These are phyloP conservation scores for Cardiospermum halicacabum DNA, from an alignment of 345 rosid genomes.

Conservation along the genomic window DNA sequence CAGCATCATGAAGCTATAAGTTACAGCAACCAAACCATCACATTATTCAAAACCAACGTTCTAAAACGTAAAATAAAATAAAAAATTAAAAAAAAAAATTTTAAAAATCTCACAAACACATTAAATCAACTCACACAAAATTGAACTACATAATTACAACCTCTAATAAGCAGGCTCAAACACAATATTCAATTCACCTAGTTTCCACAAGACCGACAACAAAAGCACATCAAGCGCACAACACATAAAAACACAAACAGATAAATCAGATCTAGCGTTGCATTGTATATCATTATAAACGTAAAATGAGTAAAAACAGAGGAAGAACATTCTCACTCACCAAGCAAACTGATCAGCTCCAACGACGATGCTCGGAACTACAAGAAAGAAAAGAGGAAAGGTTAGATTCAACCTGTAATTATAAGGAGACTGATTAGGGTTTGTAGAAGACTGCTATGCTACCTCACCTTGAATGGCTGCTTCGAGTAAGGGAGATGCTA, in stretches of 20 bases:
- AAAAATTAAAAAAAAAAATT: too few relatives aligned
- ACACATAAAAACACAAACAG: not conserved
- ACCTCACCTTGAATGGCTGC: slow-evolving; percentile 3
- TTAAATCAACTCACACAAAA: not conserved
- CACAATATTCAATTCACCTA: not conserved
- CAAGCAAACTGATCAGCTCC: slow-evolving; percentile 10
- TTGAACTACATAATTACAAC: not conserved
- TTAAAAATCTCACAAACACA: not conserved
- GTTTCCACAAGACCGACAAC: not conserved
- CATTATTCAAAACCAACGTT: not conserved
- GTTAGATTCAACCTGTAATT: not conserved
- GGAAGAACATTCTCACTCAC: slow-evolving; percentile 16
- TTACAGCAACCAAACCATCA: not conserved
- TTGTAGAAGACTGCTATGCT: not conserved
- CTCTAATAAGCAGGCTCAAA: not conserved
- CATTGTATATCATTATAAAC: not conserved
- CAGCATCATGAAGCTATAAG: too few relatives aligned
- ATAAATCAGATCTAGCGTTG: not conserved
- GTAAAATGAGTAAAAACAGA: not conserved
- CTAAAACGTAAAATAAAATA: not conserved
- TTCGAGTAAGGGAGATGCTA: not conserved
- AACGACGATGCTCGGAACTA: slow-evolving; percentile 7
- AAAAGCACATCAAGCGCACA: not conserved
- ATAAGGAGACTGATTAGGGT: not conserved
- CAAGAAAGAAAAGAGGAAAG: slow-evolving; percentile 6